Conservation (phyloP, 1,139 yeast genomes). For the Yamadazyma aaseri region DNA sequence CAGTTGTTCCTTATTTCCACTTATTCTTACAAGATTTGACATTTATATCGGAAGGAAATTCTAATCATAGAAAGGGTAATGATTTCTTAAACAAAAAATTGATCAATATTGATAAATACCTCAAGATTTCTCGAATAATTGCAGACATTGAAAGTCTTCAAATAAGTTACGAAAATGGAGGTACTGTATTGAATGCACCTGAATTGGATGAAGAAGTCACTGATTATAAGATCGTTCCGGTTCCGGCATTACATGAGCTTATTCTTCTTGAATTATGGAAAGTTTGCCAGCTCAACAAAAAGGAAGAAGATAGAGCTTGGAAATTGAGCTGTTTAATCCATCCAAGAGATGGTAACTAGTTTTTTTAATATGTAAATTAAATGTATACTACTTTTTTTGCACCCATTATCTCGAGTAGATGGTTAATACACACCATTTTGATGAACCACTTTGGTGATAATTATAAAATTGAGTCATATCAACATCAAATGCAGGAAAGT, state of each 20-base stretch:
- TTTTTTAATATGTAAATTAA: too few species aligned
- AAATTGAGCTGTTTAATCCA: constrained; percentile 60
- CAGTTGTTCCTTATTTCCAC: constrained; percentile 85
- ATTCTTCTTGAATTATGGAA: constrained; percentile 70
- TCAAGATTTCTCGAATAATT: constrained; percentile 68
- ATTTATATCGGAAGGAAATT: constrained; percentile 84
- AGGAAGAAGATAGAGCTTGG: constrained; percentile 71
- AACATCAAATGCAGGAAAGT: constrained; percentile 6
- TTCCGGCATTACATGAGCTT: constrained; percentile 59
- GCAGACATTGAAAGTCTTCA: constrained; percentile 81
- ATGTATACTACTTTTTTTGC: too few species aligned
- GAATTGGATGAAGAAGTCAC: constrained; percentile 13
- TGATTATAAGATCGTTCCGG: constrained; percentile 37
- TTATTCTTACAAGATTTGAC: constrained; percentile 84
- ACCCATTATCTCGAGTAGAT: too few species aligned
- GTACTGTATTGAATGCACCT: constrained; percentile 2
- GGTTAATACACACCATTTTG: too few species aligned
- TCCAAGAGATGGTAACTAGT: too few species aligned
- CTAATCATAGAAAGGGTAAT: constrained; percentile 61
- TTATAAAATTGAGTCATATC: constrained; percentile 9
- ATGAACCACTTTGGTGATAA: too few species aligned
- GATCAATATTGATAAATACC: constrained; percentile 81
- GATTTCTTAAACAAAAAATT: constrained; percentile 58
- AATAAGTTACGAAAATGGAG: constrained; percentile 45
- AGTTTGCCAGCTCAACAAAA: constrained; percentile 56